Evolutionary conservation across 176 grass and related monocot species (phyloP), one percentile per base, ranked within the genome.

Genomic region (Eleusine coracana): DNA sequence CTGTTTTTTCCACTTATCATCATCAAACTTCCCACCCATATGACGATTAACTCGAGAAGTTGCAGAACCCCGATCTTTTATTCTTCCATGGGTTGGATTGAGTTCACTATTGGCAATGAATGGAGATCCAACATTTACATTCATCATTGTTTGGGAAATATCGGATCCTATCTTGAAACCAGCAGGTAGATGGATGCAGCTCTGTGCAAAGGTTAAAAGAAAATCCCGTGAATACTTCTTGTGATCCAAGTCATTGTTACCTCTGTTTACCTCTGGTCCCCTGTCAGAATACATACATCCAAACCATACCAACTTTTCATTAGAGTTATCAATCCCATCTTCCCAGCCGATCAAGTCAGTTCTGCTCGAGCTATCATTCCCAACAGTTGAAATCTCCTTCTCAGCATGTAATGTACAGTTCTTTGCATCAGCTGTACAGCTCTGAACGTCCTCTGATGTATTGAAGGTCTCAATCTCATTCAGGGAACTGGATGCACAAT

Each of bases 181-280:
- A 55, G 39, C 42, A 79, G 94, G 91, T 74, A 97, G 88, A 17
- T 76, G 23, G 37, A 59, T 77, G 42, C 76, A 91, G 48, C 84
- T 86, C 41, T 89, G 81, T 36, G 81, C 64, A 65, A 93, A 85
- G 59, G 91, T 89, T 87, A 97, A 74, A 49, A 97, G 78, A 80
- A 93, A 97, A 91, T 93, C 94, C 48, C 84, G 88, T 13, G 94
- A 75, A 83, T 97, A 97, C 37, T 31, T 97, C 77, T 79, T 82
- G 10, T 61, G 55, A 51, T 42, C 34, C 44, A 46, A 46, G 17
- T 87, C 89, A 85, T 59, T 41, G 73, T 79, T 27, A 79, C 41
- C 78, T 51, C 78, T 86, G 54, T 51, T 83, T 71, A 60, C 49
- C 42, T 76, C 86, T 71, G 31, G 31, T 62, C 29, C 21, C 61